Evolutionary conservation across 2,329 filamentous ascomycete species (phyloP).

Genomic region (Hypomyces rosellus): DNA sequence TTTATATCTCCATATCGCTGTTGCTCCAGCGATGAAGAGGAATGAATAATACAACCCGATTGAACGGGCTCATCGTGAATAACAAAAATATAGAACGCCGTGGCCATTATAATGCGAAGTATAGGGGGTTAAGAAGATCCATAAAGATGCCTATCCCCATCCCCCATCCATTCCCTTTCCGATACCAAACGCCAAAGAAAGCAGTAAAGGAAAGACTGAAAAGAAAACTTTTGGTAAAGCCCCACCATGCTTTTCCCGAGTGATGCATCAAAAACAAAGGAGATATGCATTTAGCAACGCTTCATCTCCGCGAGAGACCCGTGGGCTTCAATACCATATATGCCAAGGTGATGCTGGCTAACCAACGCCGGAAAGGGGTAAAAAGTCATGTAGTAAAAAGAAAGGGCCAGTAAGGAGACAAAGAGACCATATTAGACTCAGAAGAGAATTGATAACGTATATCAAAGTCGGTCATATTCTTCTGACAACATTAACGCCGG

Average conservation of each 20-base stretch:
- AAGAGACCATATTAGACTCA: not conserved
- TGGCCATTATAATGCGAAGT: conserved; percentile 2
- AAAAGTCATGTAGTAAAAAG: not conserved
- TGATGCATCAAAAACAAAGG: not conserved
- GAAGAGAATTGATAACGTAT: not conserved
- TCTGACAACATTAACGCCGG: conserved; percentile 42
- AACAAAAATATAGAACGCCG: conserved; percentile 1
- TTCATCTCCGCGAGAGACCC: not conserved
- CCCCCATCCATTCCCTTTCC: not conserved
- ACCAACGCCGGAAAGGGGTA: too few species aligned
- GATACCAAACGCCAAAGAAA: conserved; percentile 20
- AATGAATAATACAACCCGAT: too few species aligned
- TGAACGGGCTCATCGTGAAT: not conserved
- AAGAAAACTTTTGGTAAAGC: conserved; percentile 19
- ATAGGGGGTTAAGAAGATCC: too few species aligned
- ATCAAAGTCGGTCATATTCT: conserved; percentile 12
- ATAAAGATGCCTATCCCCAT: too few species aligned
- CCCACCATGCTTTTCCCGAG: conserved; percentile 29
- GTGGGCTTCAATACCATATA: not conserved
- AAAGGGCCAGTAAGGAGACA: not conserved
- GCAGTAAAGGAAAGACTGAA: not conserved
- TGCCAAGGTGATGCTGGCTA: not conserved
- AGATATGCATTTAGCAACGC: not conserved
- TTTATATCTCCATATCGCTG: too few species aligned
- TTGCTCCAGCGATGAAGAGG: too few species aligned